These are phyloP conservation scores for Paragyromitra xinjiangensis DNA, from an alignment of 495 filamentous ascomycete genomes.

Conservation along the genomic window DNA sequence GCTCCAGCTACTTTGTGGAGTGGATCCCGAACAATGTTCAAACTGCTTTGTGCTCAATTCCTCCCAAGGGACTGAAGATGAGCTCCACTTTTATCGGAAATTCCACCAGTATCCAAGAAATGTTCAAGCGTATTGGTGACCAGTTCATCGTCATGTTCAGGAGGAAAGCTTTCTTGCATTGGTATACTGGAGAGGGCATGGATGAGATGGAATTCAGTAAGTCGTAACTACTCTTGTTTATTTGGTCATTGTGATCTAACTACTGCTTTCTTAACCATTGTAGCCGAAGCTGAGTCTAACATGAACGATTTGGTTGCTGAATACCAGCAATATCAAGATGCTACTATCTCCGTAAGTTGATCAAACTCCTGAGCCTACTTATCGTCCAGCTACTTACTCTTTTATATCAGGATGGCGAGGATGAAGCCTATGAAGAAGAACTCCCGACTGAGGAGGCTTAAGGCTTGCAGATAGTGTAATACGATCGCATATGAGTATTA, in stretches of 20 bases:
- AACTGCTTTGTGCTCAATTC: conserved; percentile 98
- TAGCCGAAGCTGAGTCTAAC: conserved; percentile 99
- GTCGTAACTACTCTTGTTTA: neutral
- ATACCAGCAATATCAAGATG: conserved; percentile 99
- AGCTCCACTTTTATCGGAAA: conserved; percentile 99
- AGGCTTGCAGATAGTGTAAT: conserved; percentile 43
- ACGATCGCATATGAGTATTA: conserved; percentile 45
- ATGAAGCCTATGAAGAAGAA: conserved; percentile 70
- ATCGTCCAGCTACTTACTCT: conserved; percentile 5
- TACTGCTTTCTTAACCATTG: conserved; percentile 64
- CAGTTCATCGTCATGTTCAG: conserved; percentile 99
- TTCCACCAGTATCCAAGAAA: conserved; percentile 99
- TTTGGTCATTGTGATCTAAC: conserved; percentile 11
- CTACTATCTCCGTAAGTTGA: conserved; percentile 67
- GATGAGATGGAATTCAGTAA: conserved; percentile 97
- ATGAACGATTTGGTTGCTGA: conserved; percentile 99
- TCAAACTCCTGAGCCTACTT: neutral
- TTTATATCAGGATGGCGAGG: conserved; percentile 66
- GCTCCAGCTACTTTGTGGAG: conserved; percentile 99
- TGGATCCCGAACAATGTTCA: conserved; percentile 99
- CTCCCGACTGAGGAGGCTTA: conserved; percentile 65
- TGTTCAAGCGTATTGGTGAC: conserved; percentile 99
- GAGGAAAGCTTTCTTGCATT: conserved; percentile 99
- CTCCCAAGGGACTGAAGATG: conserved; percentile 97
- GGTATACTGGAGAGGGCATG: conserved; percentile 99